Percentiles rank a stretch among this genome's conserved stretches.
Evolutionary conservation across 208 protist species (phyloP).

Genomic region (Trypanosoma lewisi): DNA sequence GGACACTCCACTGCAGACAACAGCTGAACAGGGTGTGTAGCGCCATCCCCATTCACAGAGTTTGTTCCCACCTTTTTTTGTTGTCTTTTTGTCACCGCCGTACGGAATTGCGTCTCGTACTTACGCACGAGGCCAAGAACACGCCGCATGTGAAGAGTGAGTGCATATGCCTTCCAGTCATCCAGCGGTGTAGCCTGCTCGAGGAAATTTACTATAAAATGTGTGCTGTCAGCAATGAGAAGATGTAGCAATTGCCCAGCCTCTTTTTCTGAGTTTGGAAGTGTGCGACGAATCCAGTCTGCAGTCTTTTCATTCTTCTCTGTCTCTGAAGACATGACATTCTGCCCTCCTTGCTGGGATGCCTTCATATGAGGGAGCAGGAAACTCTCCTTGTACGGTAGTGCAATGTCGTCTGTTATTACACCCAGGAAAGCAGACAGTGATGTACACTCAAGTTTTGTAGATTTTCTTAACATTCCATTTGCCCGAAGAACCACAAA

Average conservation of each 20-base stretch:
- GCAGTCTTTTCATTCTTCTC: neutral
- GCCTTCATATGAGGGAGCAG: neutral
- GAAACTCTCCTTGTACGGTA: constrained; percentile 58
- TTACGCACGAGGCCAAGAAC: constrained; percentile 26
- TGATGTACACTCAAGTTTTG: constrained; percentile 30
- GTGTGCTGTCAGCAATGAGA: constrained; percentile 37
- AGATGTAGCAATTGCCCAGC: constrained; percentile 41
- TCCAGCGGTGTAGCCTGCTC: constrained; percentile 26
- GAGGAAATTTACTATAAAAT: constrained; percentile 27
- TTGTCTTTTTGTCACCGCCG: constrained; percentile 12
- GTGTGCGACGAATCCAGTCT: constrained; percentile 8
- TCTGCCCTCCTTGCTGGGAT: constrained; percentile 1
- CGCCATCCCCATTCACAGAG: neutral
- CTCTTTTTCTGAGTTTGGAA: constrained; percentile 39
- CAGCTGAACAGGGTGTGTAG: constrained; percentile 21
- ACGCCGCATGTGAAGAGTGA: constrained; percentile 28
- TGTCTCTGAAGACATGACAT: neutral
- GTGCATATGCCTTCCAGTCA: constrained; percentile 39
- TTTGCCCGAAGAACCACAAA: constrained; percentile 23
- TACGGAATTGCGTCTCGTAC: constrained; percentile 12
- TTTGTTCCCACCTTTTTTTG: constrained; percentile 8
- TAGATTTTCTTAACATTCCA: constrained; percentile 21
- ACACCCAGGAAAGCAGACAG: constrained; percentile 38
- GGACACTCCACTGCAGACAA: constrained; percentile 23
- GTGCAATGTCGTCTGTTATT: constrained; percentile 33